phyloP scores from a whole-genome alignment of 805 yeast genomes.

The Pichia cephalocereana region DNA sequence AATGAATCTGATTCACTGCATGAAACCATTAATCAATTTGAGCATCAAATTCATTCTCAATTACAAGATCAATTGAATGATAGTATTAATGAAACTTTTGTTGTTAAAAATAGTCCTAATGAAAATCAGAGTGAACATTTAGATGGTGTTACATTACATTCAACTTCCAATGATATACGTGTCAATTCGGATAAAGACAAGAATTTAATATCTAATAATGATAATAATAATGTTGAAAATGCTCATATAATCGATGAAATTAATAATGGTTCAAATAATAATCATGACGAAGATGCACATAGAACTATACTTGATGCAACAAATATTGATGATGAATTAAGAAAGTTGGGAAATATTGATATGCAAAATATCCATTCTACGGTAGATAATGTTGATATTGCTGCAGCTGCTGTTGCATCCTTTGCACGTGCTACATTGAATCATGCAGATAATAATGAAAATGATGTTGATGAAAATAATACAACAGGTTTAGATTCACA shows the following conservation, averaged over 20 bases:
- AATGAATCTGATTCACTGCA: not conserved
- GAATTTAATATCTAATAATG: too few species aligned
- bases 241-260: not conserved
- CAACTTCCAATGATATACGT: not conserved
- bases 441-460: not conserved
- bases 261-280: not conserved
- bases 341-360: conserved; percentile 6
- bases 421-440: conserved; percentile 4
- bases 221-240: not conserved
- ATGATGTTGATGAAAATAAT: not conserved
- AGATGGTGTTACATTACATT: not conserved
- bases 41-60: conserved; percentile 7
- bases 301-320: conserved; percentile 5
- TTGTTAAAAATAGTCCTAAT: not conserved
- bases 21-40: conserved; percentile 2
- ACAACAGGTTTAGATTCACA: too few species aligned
- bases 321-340: conserved; percentile 12
- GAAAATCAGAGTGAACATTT: too few species aligned
- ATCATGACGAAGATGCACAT: not conserved
- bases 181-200: too few species aligned
- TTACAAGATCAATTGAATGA: conserved; percentile 3
- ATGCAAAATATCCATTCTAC: not conserved
- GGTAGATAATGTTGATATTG: conserved; percentile 3
- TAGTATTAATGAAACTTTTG: not conserved
- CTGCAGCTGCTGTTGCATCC: conserved; percentile 4